Conservation (phyloP, 495 filamentous ascomycete genomes). For the Talaromyces liani region DNA sequence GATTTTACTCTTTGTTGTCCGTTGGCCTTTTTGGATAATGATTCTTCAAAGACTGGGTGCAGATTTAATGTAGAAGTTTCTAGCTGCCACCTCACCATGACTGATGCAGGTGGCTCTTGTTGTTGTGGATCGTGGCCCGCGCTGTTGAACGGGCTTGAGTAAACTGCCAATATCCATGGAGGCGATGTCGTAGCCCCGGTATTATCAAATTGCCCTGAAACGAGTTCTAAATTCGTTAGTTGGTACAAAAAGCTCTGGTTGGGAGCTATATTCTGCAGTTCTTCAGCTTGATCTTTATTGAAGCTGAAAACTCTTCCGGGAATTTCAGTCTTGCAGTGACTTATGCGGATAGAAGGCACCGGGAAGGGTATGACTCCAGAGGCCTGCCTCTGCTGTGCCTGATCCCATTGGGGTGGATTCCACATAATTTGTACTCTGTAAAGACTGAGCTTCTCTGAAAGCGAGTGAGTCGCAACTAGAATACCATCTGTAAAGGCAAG, state of each 20-base stretch:
- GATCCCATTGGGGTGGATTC: slow-evolving; percentile 36
- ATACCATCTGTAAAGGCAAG: slow-evolving; percentile 36
- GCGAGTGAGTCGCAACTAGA: slow-evolving; percentile 57
- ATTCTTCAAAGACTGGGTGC: slow-evolving; percentile 67
- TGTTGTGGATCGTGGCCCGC: slow-evolving; percentile 39
- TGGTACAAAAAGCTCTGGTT: slow-evolving; percentile 40
- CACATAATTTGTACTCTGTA: slow-evolving; percentile 50
- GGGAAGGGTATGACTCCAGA: slow-evolving; percentile 25
- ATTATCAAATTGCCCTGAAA: slow-evolving; percentile 50
- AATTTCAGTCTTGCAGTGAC: slow-evolving; percentile 34
- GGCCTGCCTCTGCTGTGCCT: slow-evolving; percentile 21
- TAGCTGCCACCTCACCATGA: slow-evolving; percentile 76
- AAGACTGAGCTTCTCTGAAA: slow-evolving; percentile 57
- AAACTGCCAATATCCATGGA: slow-evolving; percentile 63
- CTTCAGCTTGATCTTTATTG: slow-evolving; percentile 18
- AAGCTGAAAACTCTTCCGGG: slow-evolving; percentile 25
- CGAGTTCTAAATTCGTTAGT: slow-evolving; percentile 59
- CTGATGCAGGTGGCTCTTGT: slow-evolving; percentile 53
- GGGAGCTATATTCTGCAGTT: slow-evolving; percentile 21
- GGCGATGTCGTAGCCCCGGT: slow-evolving; percentile 40
- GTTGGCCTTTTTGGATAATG: slow-evolving; percentile 56
- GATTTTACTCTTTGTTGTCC: slow-evolving; percentile 29
- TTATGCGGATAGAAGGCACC: slow-evolving; percentile 35
- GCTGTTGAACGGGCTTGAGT: slow-evolving; percentile 49
- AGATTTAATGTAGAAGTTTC: slow-evolving; percentile 49